Conservation (phyloP, 768 basidiomycete genomes). For the Russula emetica region DNA sequence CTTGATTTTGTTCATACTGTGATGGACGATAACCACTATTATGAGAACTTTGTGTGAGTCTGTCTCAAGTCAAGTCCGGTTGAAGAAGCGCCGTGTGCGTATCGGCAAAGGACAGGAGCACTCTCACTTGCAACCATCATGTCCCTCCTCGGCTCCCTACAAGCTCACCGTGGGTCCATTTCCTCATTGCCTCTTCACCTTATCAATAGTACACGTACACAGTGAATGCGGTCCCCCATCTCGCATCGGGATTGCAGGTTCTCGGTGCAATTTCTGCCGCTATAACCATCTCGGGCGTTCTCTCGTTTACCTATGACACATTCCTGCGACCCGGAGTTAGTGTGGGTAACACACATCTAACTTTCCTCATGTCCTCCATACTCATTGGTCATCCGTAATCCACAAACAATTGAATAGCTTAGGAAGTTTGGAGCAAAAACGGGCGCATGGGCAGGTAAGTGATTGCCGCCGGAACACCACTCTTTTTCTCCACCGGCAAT, state of each 20-base stretch:
- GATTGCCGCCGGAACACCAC: not conserved
- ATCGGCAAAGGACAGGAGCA: not conserved
- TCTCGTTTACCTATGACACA: slow-evolving; percentile 45
- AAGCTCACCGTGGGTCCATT: slow-evolving; percentile 1
- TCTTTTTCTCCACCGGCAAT: too few relatives aligned
- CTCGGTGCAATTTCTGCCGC: slow-evolving; percentile 47
- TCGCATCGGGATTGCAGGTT: slow-evolving; percentile 54
- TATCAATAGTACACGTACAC: not conserved
- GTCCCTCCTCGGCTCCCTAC: slow-evolving; percentile 1
- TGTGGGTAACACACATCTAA: slow-evolving; percentile 40
- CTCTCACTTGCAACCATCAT: slow-evolving; percentile 1
- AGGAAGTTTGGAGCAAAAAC: slow-evolving; percentile 76
- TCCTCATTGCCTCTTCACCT: not conserved
- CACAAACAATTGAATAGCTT: slow-evolving; percentile 46
- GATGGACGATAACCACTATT: slow-evolving; percentile 4
- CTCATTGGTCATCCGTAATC: not conserved
- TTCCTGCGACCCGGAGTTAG: slow-evolving; percentile 66
- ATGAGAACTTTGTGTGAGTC: not conserved
- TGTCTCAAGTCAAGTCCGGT: not conserved
- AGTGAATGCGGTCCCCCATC: slow-evolving; percentile 54
- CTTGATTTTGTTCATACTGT: not conserved
- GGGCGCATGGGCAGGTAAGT: slow-evolving; percentile 79
- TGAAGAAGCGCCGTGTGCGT: not conserved
- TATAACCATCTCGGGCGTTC: not conserved
- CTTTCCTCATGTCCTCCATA: not conserved